Conservation (phyloP, 1,284 basidiomycete species). For the Cryptococcus hybrid region DNA sequence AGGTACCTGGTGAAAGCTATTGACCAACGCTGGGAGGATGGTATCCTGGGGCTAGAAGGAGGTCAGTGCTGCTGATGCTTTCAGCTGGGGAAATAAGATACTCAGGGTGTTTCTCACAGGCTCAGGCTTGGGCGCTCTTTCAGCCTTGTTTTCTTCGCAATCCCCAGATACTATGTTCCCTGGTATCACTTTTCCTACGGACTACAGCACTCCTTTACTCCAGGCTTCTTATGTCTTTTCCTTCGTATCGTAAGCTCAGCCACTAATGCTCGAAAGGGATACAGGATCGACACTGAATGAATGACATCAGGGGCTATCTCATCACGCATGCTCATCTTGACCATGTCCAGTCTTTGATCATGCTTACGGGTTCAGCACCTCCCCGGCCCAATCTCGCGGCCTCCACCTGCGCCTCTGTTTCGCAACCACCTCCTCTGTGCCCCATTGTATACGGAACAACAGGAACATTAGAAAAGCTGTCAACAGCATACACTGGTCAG, state of each 20-base stretch:
- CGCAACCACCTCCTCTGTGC: constrained; percentile 3
- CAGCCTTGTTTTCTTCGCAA: constrained; percentile 20
- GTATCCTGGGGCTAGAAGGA: constrained; percentile 45
- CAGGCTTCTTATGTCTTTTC: constrained; percentile 48
- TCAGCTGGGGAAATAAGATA: neutral
- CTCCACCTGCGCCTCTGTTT: constrained; percentile 7
- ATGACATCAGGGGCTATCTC: constrained; percentile 40
- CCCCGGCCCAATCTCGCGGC: constrained; percentile 9
- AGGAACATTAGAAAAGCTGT: constrained; percentile 36
- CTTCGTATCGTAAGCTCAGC: constrained; percentile 33
- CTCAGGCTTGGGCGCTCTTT: constrained; percentile 46
- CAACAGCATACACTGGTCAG: constrained; percentile 41
- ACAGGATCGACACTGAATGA: neutral
- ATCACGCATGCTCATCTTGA: constrained; percentile 50
- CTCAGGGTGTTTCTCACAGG: constrained; percentile 20
- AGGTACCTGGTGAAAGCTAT: constrained; percentile 46
- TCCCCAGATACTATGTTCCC: constrained; percentile 30
- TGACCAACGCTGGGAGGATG: constrained; percentile 41
- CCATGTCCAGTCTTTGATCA: constrained; percentile 43
- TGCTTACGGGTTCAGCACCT: constrained; percentile 46
- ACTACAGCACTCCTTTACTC: constrained; percentile 38
- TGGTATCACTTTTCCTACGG: constrained; percentile 28
- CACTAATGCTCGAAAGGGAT: neutral
- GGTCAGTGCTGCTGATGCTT: constrained; percentile 26
- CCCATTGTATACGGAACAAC: constrained; percentile 40